phyloP scores from a whole-genome alignment of 371 early-diverging fungal species.

The Mucor irregularis region DNA sequence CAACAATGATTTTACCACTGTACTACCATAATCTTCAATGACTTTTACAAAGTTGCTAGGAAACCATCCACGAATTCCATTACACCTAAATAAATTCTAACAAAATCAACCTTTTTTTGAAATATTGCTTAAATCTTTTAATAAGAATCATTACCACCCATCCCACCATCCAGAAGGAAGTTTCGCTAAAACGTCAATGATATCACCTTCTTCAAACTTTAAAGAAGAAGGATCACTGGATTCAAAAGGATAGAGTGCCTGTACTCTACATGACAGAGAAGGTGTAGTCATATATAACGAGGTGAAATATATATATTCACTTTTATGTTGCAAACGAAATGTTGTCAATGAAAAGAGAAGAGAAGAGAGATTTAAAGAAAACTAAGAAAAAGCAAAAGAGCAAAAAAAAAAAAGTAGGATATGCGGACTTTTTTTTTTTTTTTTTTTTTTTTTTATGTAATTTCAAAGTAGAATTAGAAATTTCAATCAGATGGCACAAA shows the following conservation, averaged over 20 bases:
- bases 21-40: constrained; percentile 40
- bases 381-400: constrained; percentile 2
- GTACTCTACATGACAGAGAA: constrained; percentile 39
- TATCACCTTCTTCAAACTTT: constrained; percentile 77
- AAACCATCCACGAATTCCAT: constrained; percentile 76
- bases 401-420: constrained; percentile 1
- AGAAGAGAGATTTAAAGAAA: not conserved
- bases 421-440: too few relatives aligned
- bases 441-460: too few relatives aligned
- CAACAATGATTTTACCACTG: too few relatives aligned
- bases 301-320: not conserved
- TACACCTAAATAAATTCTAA: constrained; percentile 22
- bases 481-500: too few relatives aligned
- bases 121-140: not conserved
- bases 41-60: constrained; percentile 78
- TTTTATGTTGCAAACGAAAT: not conserved
- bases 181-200: constrained; percentile 79
- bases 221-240: constrained; percentile 67
- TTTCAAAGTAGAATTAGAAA: too few relatives aligned
- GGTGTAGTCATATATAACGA: constrained; percentile 4
- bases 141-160: constrained; percentile 47
- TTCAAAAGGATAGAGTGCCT: constrained; percentile 81
- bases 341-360: not conserved
- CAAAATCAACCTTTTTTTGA: not conserved
- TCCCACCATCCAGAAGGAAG: constrained; percentile 95